Conservation (phyloP, 1,284 basidiomycete species). For the Lignosus rhinocerotis region DNA sequence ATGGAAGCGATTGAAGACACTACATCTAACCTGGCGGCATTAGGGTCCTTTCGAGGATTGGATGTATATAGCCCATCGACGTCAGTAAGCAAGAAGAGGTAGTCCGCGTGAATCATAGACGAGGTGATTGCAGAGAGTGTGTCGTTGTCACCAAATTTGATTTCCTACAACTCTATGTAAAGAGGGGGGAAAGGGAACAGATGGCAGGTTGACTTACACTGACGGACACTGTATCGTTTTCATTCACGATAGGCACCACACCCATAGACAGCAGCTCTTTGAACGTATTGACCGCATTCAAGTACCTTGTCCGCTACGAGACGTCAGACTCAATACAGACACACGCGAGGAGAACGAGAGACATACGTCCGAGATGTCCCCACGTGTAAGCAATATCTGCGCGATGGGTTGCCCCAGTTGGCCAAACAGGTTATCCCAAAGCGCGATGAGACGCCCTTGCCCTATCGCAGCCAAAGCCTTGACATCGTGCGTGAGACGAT, state of each 20-base stretch:
- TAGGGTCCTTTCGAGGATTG: conserved; percentile 89
- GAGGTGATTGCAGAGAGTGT: conserved; percentile 96
- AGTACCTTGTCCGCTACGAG: conserved; percentile 81
- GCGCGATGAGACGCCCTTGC: conserved; percentile 91
- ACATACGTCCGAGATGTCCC: conserved; percentile 95
- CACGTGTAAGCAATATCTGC: conserved; percentile 91
- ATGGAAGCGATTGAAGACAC: conserved; percentile 86
- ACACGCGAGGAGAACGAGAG: not conserved
- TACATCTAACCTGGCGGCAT: conserved; percentile 78
- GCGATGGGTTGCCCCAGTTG: conserved; percentile 94
- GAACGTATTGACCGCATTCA: conserved; percentile 94
- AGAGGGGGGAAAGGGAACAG: no score
- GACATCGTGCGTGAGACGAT: conserved; percentile 1
- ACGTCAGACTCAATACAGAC: not conserved
- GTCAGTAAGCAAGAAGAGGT: conserved; percentile 94
- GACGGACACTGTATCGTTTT: conserved; percentile 95
- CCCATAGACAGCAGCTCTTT: conserved; percentile 88
- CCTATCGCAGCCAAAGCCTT: conserved; percentile 93
- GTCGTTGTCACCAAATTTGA: conserved; percentile 99
- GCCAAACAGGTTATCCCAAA: conserved; percentile 96
- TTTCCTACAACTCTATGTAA: conserved; percentile 64
- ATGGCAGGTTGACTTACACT: conserved; percentile 58
- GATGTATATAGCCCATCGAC: conserved; percentile 96
- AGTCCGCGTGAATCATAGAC: conserved; percentile 97
- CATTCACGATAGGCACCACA: conserved; percentile 93